Evolutionary conservation across 1,139 yeast genomes (phyloP), one percentile per base, ranked within the genome.

Genomic region (Geotrichum bryndzae): DNA sequence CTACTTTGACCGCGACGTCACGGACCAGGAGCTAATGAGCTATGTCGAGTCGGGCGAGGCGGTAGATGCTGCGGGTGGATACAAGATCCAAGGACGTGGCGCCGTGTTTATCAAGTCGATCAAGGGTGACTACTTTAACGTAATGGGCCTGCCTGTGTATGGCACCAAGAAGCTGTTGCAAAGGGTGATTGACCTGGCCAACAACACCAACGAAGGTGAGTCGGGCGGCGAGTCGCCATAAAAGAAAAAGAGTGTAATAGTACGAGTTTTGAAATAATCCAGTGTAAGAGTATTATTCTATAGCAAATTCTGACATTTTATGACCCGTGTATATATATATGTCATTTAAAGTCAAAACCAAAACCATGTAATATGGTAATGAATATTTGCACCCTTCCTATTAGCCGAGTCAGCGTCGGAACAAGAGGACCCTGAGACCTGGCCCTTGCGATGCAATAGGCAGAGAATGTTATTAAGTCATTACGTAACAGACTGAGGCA

Each of bases 31-130:
- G 48, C 72, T 92, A 2, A 69, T 80, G 48, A 77, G 79, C 18
- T 94, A 92, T 72, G 86, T 89, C 11, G 80, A 80, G 1, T 77
- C 85, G 1, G 87, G 82, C 33, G 98, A 92, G 72, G 99, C 95
- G 0, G 65, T 79, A 5, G 80, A 82, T 53, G 97, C 89, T 1
- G 97, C 98, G 0, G 99, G 97, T 7, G 99, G 99, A 0, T 91
- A 90, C 76, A 87, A 86, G 68, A 87, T 87, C 64, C 98, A 94
- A 73, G 89, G 86, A 1, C 92, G 94, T 0, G 87, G 89, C 2
- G 68, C 73, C 45, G 70, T 86, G 54, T 75, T 94, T 64, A 83
- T 94, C 66, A 75, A 79, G 51, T 74, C 76, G 22, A 82, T 91
- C 18, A 79, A 79, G 1, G 99, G 99, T 0, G 98, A 92, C 71